Evolutionary conservation across 768 basidiomycete genomes (phyloP).

Genomic region (Mycena floridula): DNA sequence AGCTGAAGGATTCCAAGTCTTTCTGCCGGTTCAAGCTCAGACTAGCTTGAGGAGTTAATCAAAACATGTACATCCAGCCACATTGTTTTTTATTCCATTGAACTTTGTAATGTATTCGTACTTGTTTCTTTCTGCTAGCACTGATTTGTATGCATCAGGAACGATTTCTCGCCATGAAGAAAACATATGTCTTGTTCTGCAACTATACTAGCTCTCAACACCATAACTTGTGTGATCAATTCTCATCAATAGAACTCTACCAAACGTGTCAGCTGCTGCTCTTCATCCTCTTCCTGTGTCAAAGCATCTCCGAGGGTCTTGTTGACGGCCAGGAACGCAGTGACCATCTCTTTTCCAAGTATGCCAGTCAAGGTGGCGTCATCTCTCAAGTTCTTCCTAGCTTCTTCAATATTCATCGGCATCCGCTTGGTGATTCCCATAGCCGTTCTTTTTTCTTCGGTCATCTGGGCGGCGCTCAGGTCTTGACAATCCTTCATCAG

Average conservation of each 20-base stretch:
- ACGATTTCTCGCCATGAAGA: too few species aligned
- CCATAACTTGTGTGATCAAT: too few species aligned
- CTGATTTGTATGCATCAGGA: too few species aligned
- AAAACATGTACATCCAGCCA: too few species aligned
- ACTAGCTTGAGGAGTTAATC: too few species aligned
- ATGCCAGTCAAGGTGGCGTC: constrained; percentile 30
- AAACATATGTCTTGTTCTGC: too few species aligned
- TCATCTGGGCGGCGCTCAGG: constrained; percentile 34
- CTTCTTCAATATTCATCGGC: constrained; percentile 43
- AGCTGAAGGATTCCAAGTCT: too few species aligned
- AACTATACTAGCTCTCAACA: too few species aligned
- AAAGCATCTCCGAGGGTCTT: constrained; percentile 22
- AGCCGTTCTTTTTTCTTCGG: constrained; percentile 32
- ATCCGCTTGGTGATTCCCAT: constrained; percentile 45
- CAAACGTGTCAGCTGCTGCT: constrained; percentile 18
- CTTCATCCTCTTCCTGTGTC: constrained; percentile 18
- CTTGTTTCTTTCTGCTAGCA: too few species aligned
- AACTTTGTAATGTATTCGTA: too few species aligned
- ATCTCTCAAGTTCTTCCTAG: constrained; percentile 31
- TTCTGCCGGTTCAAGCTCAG: too few species aligned
- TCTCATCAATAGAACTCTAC: constrained; percentile 25
- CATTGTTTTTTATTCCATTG: too few species aligned
- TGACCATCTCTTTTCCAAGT: constrained; percentile 43
- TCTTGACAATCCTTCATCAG: constrained; percentile 29
- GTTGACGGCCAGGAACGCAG: constrained; percentile 42